Evolutionary conservation across 371 early-diverging fungal genomes (phyloP), one percentile per base, ranked within the genome.

Genomic region (Mortierella sp.): DNA sequence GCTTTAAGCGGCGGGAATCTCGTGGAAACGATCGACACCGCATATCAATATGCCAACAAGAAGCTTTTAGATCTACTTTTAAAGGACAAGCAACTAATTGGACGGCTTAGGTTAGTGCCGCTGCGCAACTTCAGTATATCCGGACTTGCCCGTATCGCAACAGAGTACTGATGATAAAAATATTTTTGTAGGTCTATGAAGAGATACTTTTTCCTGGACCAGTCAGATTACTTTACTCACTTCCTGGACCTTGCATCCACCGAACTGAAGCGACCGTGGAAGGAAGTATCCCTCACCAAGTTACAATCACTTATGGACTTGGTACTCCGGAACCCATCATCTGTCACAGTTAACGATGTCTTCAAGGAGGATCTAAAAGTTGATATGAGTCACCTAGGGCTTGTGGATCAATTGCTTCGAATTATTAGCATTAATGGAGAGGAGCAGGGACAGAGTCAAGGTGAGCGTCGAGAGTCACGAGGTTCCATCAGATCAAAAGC

Each of bases 161-260:
- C 47, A 13, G 5, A 16, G 47, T 13, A 43, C 45, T 43, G 15
- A 43, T 43, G 16, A 43, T 7, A 43, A 9, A 10, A 3, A 43
- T 43, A 15, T 7, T 52, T 33, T 19, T n/a, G 11, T 73, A 95
- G 96, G 38, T 97, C 97, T 2, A 83, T 97, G 38, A 98, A 98
- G 83, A 94, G 92, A 41, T 97, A 95, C 83, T 94, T 97, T 67
- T 88, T 98, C 61, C 87, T 97, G 64, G 97, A 97, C 73, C 95
- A 94, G 76, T 93, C 96, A 4, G 99, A 98, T 76, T 98, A 94
- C 73, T 79, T 98, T 55, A 95, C 94, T 0, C 97, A 96, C 63
- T 98, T 98, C 76, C 81, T 98, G 48, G 98, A 98, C 78, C 83
- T 96, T 33, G 96, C 96, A 6, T 87, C 88, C 53, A 84, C 84